These are phyloP conservation scores for Circinella umbellata DNA, from an alignment of 371 early-diverging fungal genomes.

Conservation along the genomic window DNA sequence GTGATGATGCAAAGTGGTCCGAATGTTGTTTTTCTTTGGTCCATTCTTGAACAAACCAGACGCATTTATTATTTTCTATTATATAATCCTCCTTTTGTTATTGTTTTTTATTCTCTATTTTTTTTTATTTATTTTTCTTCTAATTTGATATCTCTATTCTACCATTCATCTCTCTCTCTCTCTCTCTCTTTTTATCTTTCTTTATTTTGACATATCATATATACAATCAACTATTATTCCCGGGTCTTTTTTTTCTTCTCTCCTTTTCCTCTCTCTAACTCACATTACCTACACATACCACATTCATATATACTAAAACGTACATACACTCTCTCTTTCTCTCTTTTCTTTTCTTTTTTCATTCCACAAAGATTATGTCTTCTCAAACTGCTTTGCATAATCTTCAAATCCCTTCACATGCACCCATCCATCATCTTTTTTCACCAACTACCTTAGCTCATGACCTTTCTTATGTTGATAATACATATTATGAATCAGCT, in stretches of 20 bases:
- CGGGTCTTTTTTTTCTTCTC: slow-evolving; percentile 1
- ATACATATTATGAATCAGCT: slow-evolving; percentile 26
- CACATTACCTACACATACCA: neutral
- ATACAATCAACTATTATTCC: too few relatives aligned
- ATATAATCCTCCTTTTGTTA: slow-evolving; percentile 1
- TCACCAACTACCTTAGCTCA: slow-evolving; percentile 34
- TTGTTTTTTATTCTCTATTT: slow-evolving; percentile 5
- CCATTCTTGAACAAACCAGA: slow-evolving; percentile 20
- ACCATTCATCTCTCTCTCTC: slow-evolving; percentile 10
- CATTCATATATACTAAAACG: neutral
- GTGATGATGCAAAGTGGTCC: slow-evolving; percentile 31
- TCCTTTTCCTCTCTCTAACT: neutral
- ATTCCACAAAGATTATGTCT: slow-evolving; percentile 2
- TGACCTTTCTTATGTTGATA: slow-evolving; percentile 30
- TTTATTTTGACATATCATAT: too few relatives aligned
- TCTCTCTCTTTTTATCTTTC: slow-evolving; percentile 1
- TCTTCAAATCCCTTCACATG: slow-evolving; percentile 17
- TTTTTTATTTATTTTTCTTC: slow-evolving; percentile 4
- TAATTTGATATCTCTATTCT: neutral
- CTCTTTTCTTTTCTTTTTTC: slow-evolving; percentile 14
- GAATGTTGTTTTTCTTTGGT: slow-evolving; percentile 22
- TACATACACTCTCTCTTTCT: neutral
- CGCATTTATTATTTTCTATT: slow-evolving; percentile 9
- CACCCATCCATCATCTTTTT: slow-evolving; percentile 34
- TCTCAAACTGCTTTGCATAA: slow-evolving; percentile 14